phyloP scores from a whole-genome alignment of 169 alveolate species.

The Hepatocystis sp. region DNA sequence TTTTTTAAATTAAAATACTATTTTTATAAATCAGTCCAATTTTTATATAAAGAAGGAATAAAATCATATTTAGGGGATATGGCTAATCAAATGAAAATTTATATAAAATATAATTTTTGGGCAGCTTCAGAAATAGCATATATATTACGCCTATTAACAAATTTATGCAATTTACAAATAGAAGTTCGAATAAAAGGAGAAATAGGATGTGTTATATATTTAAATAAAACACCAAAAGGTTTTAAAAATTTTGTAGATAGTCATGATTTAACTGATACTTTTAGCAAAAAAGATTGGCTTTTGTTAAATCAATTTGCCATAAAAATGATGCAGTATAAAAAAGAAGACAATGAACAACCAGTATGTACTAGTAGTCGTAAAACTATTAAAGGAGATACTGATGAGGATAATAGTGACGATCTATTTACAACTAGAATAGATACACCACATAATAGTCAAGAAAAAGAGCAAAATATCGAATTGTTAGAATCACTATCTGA shows the following conservation, averaged over 20 bases:
- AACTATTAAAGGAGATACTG: too few relatives aligned
- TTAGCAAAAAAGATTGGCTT: conserved; percentile 82
- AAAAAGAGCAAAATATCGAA: too few relatives aligned
- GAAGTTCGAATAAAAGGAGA: conserved; percentile 87
- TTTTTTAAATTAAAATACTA: conserved; percentile 76
- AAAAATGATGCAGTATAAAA: conserved; percentile 76
- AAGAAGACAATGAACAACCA: neutral
- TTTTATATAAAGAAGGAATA: conserved; percentile 84
- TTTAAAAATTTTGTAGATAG: conserved; percentile 85
- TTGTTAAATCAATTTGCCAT: conserved; percentile 81
- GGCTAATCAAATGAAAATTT: conserved; percentile 87
- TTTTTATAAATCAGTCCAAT: conserved; percentile 81
- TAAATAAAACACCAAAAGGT: conserved; percentile 75
- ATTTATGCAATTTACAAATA: conserved; percentile 76
- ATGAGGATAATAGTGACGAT: too few relatives aligned
- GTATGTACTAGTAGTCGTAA: too few relatives aligned
- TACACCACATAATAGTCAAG: too few relatives aligned
- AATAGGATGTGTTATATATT: conserved; percentile 86
- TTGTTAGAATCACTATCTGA: too few relatives aligned
- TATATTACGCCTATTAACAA: conserved; percentile 80
- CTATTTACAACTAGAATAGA: too few relatives aligned
- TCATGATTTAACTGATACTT: conserved; percentile 80
- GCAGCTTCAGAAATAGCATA: conserved; percentile 86
- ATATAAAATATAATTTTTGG: conserved; percentile 85
- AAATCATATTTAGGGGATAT: conserved; percentile 87